Evolutionary conservation across 371 early-diverging fungal genomes (phyloP).

Genomic region (Phascolomyces articulosus): DNA sequence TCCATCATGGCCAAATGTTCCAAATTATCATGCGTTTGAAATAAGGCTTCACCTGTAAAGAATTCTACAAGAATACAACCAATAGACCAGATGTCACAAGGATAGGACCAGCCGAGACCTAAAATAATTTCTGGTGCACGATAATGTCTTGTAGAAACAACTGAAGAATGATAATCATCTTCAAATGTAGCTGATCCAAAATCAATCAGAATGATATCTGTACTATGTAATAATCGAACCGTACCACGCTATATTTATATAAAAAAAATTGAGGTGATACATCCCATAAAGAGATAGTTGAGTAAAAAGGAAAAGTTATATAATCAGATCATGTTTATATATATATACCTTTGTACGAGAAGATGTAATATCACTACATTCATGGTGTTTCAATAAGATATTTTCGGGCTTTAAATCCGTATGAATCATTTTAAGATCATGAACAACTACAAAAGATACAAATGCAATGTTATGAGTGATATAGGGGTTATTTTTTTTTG

Average conservation of each 20-base stretch:
- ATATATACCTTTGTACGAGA: conserved; percentile 13
- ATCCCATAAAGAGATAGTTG: no score
- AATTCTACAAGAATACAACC: conserved; percentile 98
- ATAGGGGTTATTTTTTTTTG: no score
- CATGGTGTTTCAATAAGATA: conserved; percentile 71
- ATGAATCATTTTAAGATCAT: conserved; percentile 77
- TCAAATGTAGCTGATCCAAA: conserved; percentile 95
- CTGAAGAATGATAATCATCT: conserved; percentile 87
- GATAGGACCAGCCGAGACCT: conserved; percentile 91
- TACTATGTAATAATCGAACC: conserved; percentile 54
- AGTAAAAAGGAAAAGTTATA: no score
- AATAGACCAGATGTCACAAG: conserved; percentile 97
- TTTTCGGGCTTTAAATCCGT: conserved; percentile 96
- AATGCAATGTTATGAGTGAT: not conserved
- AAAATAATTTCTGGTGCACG: conserved; percentile 93
- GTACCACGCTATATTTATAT: conserved; percentile 5
- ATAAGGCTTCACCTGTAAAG: conserved; percentile 93
- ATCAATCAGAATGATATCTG: conserved; percentile 90
- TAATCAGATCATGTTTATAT: no score
- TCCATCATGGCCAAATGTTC: conserved; percentile 83
- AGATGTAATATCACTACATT: conserved; percentile 2
- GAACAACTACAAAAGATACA: conserved; percentile 61
- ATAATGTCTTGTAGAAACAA: conserved; percentile 95
- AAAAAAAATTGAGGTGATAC: not conserved
- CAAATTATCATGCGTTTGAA: conserved; percentile 90